phyloP scores from a whole-genome alignment of 495 filamentous ascomycete genomes.

The Tuber umbilicatum region DNA sequence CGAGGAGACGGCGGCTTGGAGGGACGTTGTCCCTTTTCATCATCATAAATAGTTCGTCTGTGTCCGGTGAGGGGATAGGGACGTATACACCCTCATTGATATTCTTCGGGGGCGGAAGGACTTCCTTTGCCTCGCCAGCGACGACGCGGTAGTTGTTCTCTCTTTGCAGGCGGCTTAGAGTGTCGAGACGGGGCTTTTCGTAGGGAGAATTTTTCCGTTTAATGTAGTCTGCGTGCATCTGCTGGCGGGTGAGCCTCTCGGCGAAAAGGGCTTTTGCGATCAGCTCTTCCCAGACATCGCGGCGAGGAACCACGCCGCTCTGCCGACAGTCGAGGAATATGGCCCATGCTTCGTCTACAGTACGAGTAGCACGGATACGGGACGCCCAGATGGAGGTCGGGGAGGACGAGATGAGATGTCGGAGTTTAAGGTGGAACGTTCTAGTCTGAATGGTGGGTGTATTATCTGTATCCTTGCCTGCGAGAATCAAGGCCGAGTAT shows the following conservation, averaged over 20 bases:
- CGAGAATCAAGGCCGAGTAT: slow-evolving; percentile 50
- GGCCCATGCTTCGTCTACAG: slow-evolving; percentile 65
- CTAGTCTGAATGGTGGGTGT: slow-evolving; percentile 66
- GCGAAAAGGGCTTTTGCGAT: slow-evolving; percentile 53
- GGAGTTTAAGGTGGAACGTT: slow-evolving; percentile 24
- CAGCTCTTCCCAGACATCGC: slow-evolving; percentile 54
- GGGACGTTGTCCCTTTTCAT: slow-evolving; percentile 50
- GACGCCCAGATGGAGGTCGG: slow-evolving; percentile 51
- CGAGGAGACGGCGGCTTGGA: neutral
- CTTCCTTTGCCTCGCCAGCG: slow-evolving; percentile 58
- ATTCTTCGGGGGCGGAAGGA: slow-evolving; percentile 52
- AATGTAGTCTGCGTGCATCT: neutral
- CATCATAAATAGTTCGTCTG: slow-evolving; percentile 51
- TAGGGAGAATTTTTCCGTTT: neutral
- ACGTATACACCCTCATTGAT: slow-evolving; percentile 57
- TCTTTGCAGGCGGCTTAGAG: neutral
- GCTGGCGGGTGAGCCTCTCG: slow-evolving; percentile 35
- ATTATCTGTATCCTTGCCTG: slow-evolving; percentile 62
- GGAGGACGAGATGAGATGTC: neutral
- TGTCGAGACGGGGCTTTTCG: neutral
- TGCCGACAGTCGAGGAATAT: slow-evolving; percentile 56
- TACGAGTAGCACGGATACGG: slow-evolving; percentile 60
- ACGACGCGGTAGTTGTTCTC: slow-evolving; percentile 38
- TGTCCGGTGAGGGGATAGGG: slow-evolving; percentile 50
- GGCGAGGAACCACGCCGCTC: slow-evolving; percentile 2